Percentiles rank a stretch among this genome's conserved stretches.
Conservation (phyloP, 2,329 filamentous ascomycete species). For the Rachicladosporium sp. region DNA sequence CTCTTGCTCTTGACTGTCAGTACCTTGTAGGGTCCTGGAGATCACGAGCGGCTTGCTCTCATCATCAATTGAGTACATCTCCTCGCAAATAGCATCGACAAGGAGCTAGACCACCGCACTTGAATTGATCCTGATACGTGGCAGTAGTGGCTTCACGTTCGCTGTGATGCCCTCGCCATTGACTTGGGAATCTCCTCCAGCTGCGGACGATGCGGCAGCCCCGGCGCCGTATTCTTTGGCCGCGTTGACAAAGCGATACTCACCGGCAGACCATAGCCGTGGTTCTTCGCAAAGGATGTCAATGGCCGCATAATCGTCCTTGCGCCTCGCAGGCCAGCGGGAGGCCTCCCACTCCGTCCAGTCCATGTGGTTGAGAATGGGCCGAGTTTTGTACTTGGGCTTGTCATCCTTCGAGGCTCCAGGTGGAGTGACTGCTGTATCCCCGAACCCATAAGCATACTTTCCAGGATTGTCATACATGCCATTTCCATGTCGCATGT, state of each 20-base stretch:
- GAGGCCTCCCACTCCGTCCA: too few species aligned
- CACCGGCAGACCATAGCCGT: not conserved
- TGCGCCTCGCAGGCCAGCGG: not conserved
- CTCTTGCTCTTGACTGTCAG: not conserved
- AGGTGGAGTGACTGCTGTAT: too few species aligned
- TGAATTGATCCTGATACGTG: conserved; percentile 2
- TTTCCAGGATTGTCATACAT: too few species aligned
- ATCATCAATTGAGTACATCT: not conserved
- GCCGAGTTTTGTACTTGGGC: too few species aligned
- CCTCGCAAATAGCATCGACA: not conserved
- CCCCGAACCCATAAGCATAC: too few species aligned
- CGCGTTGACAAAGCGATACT: not conserved
- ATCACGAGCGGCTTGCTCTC: not conserved
- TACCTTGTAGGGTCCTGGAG: not conserved
- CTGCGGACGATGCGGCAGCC: too few species aligned
- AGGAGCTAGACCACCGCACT: not conserved
- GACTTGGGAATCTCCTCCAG: too few species aligned
- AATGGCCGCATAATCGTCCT: not conserved
- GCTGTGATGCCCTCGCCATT: too few species aligned
- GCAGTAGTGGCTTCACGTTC: not conserved
- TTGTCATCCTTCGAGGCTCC: too few species aligned
- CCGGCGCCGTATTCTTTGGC: too few species aligned
- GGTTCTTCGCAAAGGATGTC: conserved; percentile 1
- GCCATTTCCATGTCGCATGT: too few species aligned
- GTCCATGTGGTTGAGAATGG: too few species aligned